Base-by-base conservation (phyloP, 2,329 filamentous ascomycete species). In the Nemania abortiva region DNA sequence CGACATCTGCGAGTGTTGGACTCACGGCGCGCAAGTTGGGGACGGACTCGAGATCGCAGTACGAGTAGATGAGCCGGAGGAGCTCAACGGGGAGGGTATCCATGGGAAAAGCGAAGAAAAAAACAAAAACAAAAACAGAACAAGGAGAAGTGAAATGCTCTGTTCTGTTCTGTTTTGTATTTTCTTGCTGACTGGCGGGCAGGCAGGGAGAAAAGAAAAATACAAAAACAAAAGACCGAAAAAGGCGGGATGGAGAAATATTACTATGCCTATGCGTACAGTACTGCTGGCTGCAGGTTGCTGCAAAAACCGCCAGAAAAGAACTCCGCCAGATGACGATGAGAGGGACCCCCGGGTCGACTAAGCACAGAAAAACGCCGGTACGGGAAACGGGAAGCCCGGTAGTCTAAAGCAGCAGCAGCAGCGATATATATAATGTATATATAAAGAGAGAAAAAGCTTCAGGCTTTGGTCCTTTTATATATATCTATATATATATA, bases 11-110 rank as follows among this genome's bases (percentile, higher is more conserved):
- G 45, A 82, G 74, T 29, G 76, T 78, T 15, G 74, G 77, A 45
- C 78, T 82, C 58, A 77, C 76, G 34, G 82, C 80, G 13, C 85
- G 82, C 47, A 87, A 79, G 62, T 74, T 78, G 66, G 78, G 79
- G 47, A 84, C 81, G 20, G 83, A 79, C 20, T 76, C 66, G 5
- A 74, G 68, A 65, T 82, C 79, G 72, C 84, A 83, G 70, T 80
- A 78, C 60, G 76, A 75, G 68, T 82, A 84, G 69, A 86, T 81
- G 75, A 82, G 78, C 74, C 80, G 75, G 56, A 84, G 73, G 52
- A 84, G 78, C 76, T 84, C 81, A 55, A 78, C 76, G 2, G 82
- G 82, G 59, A 84, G 71, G 60, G 70, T 72, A 72, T 79, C 78
- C 78, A 79, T 79, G 73, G 39, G 52, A n/a, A 50, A 39, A 20